These are phyloP conservation scores for Hyphopichia pseudoburtonii DNA, from an alignment of 1,139 yeast genomes.

Conservation along the genomic window DNA sequence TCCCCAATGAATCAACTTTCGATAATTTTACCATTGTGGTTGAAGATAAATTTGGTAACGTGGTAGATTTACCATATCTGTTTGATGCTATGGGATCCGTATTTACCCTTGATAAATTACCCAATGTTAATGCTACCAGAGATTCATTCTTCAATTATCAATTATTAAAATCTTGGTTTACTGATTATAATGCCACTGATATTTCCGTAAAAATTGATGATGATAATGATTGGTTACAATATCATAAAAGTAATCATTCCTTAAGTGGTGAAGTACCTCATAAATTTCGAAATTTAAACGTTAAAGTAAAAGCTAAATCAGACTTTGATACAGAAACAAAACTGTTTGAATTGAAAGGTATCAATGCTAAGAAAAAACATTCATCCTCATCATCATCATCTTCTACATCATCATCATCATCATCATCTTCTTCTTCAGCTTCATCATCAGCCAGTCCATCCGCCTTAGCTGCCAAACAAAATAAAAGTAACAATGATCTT, in stretches of 20 bases:
- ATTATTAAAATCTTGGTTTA: constrained; percentile 53
- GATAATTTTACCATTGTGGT: constrained; percentile 57
- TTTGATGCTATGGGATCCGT: constrained; percentile 48
- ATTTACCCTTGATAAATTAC: constrained; percentile 52
- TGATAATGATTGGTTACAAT: constrained; percentile 64
- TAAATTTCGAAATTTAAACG: constrained; percentile 47
- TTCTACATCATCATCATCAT: constrained; percentile 19
- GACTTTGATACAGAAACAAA: constrained; percentile 35
- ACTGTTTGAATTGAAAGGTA: constrained; percentile 58
- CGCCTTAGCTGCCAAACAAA: constrained; percentile 16
- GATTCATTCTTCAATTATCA: constrained; percentile 58
- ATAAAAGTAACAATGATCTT: constrained; percentile 15
- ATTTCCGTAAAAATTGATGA: constrained; percentile 46
- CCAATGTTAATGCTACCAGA: constrained; percentile 65
- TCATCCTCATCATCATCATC: constrained; percentile 20
- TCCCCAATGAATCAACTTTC: constrained; percentile 47
- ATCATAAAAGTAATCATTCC: constrained; percentile 58
- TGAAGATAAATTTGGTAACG: constrained; percentile 62
- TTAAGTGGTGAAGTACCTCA: constrained; percentile 69
- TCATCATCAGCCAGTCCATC: constrained; percentile 20
- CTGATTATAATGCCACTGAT: constrained; percentile 51
- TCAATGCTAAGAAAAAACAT: constrained; percentile 20
- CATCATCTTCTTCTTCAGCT: constrained; percentile 22
- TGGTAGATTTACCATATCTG: constrained; percentile 57
- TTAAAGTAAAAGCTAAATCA: constrained; percentile 54